phyloP scores from a whole-genome alignment of 768 basidiomycete genomes.

The Cystofilobasidium macerans region DNA sequence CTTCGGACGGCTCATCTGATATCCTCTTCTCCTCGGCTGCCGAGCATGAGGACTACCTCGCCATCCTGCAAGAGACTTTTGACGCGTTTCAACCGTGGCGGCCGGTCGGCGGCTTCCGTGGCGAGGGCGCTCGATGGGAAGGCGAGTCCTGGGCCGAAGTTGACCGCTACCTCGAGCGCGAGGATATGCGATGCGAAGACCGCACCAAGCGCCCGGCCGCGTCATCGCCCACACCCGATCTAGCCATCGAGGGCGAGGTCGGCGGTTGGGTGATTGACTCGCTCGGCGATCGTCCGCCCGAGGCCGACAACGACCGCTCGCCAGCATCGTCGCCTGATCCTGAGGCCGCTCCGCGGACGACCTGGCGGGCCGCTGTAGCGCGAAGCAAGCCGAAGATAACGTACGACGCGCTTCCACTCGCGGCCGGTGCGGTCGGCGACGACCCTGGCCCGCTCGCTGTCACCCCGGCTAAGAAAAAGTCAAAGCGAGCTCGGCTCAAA shows the following conservation, averaged over 20 bases:
- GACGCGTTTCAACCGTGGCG: neutral
- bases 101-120: neutral
- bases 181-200: too few species aligned
- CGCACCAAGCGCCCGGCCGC: too few species aligned
- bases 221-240: neutral
- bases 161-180: neutral
- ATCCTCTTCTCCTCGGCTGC: neutral
- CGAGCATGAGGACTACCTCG: neutral
- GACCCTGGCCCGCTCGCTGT: too few species aligned
- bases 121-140: neutral
- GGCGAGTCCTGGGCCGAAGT: neutral
- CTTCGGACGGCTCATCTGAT: too few species aligned
- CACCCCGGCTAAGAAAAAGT: neutral
- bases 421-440: neutral
- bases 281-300: neutral
- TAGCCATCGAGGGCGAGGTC: neutral
- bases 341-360: too few species aligned
- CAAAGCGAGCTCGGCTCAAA: neutral
- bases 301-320: slow-evolving; percentile 22
- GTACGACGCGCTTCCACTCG: neutral
- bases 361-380: too few species aligned
- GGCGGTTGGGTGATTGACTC: slow-evolving; percentile 15
- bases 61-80: slow-evolving; percentile 10
- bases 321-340: slow-evolving; percentile 3
- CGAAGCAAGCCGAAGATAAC: too few species aligned